Evolutionary conservation across 495 filamentous ascomycete species (phyloP).

Genomic region (Trichoderma orchidacearum): DNA sequence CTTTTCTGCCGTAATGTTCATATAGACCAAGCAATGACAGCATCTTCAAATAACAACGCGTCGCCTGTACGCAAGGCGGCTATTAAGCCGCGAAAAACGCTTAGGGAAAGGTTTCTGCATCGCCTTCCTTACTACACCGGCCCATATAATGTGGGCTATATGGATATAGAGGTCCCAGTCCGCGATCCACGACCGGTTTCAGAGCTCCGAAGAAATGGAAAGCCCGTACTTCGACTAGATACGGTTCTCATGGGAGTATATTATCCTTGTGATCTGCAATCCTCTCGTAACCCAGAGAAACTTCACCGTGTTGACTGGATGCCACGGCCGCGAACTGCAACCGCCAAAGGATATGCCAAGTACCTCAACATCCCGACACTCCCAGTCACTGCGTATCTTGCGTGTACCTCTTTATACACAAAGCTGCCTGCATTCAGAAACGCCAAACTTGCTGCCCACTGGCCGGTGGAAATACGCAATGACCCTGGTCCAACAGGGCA

Average conservation of each 20-base stretch:
- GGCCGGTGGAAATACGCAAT: slow-evolving; percentile 5
- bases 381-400: slow-evolving; percentile 30
- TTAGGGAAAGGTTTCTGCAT: slow-evolving; percentile 27
- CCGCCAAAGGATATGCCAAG: slow-evolving; percentile 38
- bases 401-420: slow-evolving; percentile 37
- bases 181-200: slow-evolving; percentile 24
- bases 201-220: slow-evolving; percentile 25
- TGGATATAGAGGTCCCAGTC: slow-evolving; percentile 52
- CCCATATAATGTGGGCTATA: slow-evolving; percentile 47
- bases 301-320: slow-evolving; percentile 41
- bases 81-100: slow-evolving; percentile 8
- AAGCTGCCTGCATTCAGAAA: slow-evolving; percentile 45
- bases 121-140: slow-evolving; percentile 49
- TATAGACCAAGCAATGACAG: neutral
- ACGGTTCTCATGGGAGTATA: slow-evolving; percentile 54
- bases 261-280: slow-evolving; percentile 40
- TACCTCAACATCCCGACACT: slow-evolving; percentile 31
- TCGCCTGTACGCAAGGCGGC: neutral
- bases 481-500: slow-evolving; percentile 5
- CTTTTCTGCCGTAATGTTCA: neutral
- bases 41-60: neutral
- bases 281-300: slow-evolving; percentile 8
- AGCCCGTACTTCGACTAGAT: slow-evolving; percentile 28
- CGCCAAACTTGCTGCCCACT: slow-evolving; percentile 17
- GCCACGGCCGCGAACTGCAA: slow-evolving; percentile 28